A percentile compares a stretch with the other conserved stretches of the same genome.
These are phyloP conservation scores for Pichia gijzeniarum DNA, from an alignment of 805 yeast genomes.

Conservation along the genomic window DNA sequence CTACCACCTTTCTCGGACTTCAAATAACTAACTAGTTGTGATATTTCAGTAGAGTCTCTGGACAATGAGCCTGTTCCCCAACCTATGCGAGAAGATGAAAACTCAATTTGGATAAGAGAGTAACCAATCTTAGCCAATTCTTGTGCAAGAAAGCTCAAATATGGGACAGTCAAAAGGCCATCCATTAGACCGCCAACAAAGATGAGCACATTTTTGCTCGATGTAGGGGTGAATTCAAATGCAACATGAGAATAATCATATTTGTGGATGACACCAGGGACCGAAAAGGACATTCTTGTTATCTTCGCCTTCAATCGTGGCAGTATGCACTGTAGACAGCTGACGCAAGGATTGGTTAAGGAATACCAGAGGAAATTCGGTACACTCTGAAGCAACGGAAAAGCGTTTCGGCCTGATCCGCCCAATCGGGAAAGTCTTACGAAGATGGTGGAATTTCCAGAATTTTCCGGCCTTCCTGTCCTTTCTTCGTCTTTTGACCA, in stretches of 20 bases:
- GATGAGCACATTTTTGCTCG: slow-evolving; percentile 45
- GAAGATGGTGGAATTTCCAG: too few relatives aligned
- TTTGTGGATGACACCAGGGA: slow-evolving; percentile 40
- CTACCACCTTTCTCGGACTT: slow-evolving; percentile 38
- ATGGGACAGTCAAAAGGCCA: slow-evolving; percentile 69
- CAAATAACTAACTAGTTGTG: slow-evolving; percentile 49
- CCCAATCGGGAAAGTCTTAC: too few relatives aligned
- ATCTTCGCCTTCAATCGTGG: too few relatives aligned
- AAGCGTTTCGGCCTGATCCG: too few relatives aligned
- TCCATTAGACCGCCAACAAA: slow-evolving; percentile 72
- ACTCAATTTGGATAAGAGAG: slow-evolving; percentile 52
- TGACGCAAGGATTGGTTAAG: too few relatives aligned
- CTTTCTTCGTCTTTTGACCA: too few relatives aligned
- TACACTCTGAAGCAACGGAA: too few relatives aligned
- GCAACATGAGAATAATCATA: slow-evolving; percentile 43
- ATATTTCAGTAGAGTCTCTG: slow-evolving; percentile 54
- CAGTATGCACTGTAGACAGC: too few relatives aligned
- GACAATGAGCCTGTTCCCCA: slow-evolving; percentile 66
- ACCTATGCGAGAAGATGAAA: slow-evolving; percentile 56
- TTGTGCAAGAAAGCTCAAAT: slow-evolving; percentile 42
- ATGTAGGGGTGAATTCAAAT: slow-evolving; percentile 40
- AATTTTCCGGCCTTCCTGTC: too few relatives aligned
- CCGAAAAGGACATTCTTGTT: slow-evolving; percentile 8
- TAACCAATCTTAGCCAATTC: slow-evolving; percentile 41
- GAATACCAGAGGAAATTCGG: too few relatives aligned